Percentiles rank a stretch among this genome's conserved stretches.
Conservation (phyloP, 208 protist species). For the Crithidia expoeki region DNA sequence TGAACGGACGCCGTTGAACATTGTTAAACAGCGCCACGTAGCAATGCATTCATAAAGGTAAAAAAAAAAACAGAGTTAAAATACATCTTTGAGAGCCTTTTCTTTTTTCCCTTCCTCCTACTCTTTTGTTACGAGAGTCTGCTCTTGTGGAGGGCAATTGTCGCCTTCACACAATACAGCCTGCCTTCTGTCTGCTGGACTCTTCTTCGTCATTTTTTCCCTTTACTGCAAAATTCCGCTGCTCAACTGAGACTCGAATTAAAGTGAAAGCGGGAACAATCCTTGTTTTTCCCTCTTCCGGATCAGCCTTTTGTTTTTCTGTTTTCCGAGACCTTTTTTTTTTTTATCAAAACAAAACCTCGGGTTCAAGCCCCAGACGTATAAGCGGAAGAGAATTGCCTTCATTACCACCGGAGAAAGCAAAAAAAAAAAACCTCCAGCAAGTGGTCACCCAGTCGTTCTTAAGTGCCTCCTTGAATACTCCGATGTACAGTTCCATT, state of each 20-base stretch:
- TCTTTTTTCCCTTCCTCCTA: not conserved
- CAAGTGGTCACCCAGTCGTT: not conserved
- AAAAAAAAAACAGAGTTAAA: not conserved
- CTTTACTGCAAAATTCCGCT: too few relatives aligned
- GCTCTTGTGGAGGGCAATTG: too few relatives aligned
- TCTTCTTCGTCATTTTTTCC: too few relatives aligned
- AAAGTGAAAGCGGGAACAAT: not conserved
- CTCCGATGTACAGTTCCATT: not conserved
- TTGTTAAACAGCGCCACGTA: not conserved
- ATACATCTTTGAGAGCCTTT: not conserved
- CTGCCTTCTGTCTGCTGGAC: too few relatives aligned
- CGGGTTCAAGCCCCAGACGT: too few relatives aligned
- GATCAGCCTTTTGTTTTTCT: constrained; percentile 1
- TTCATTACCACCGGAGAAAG: not conserved
- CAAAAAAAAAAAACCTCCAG: not conserved
- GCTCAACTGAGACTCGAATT: not conserved
- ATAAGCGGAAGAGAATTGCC: not conserved
- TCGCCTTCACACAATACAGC: too few relatives aligned
- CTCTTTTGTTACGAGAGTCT: not conserved
- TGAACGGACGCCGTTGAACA: not conserved
- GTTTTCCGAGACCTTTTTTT: not conserved
- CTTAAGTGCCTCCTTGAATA: not conserved
- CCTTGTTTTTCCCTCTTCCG: too few relatives aligned
- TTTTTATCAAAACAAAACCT: not conserved
- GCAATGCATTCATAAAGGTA: not conserved